These are phyloP conservation scores for Dillenia suffruticosa DNA, from an alignment of 164 flowering plant species.

Conservation along the genomic window DNA sequence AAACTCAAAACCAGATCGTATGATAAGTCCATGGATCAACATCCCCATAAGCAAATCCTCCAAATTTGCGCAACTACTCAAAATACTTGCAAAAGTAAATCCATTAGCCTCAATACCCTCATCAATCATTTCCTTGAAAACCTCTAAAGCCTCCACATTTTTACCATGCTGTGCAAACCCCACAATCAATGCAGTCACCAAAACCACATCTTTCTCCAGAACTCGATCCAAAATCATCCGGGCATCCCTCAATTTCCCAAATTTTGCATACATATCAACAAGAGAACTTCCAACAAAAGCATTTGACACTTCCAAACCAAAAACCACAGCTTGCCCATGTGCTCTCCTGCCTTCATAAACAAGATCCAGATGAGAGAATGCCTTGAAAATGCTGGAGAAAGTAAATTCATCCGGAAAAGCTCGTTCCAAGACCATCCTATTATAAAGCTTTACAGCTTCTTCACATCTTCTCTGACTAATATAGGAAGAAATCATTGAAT, in stretches of 20 bases:
- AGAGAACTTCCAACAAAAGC: slow-evolving; percentile 54
- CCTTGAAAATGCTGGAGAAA: slow-evolving; percentile 40
- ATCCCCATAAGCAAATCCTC: slow-evolving; percentile 30
- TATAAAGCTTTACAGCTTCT: slow-evolving; percentile 36
- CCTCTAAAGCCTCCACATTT: slow-evolving; percentile 34
- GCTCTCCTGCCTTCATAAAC: slow-evolving; percentile 27
- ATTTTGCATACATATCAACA: slow-evolving; percentile 55
- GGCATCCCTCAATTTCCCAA: slow-evolving; percentile 43
- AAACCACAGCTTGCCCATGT: slow-evolving; percentile 44
- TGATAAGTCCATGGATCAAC: slow-evolving; percentile 40
- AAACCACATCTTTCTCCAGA: slow-evolving; percentile 48
- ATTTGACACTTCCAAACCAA: slow-evolving; percentile 39
- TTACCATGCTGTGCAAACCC: slow-evolving; percentile 46
- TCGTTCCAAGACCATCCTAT: slow-evolving; percentile 31
- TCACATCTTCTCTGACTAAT: slow-evolving; percentile 14
- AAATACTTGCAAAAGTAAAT: slow-evolving; percentile 42
- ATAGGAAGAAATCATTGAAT: slow-evolving; percentile 44
- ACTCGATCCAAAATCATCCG: slow-evolving; percentile 28
- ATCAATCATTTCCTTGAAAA: slow-evolving; percentile 35
- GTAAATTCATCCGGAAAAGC: slow-evolving; percentile 42
- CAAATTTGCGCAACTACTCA: slow-evolving; percentile 48
- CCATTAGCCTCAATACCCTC: slow-evolving; percentile 43
- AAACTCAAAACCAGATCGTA: slow-evolving; percentile 35
- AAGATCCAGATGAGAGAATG: slow-evolving; percentile 40
- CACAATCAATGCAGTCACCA: slow-evolving; percentile 54